Percentiles rank a stretch among this genome's conserved stretches.
phyloP scores from a whole-genome alignment of 192 early-diverging fungal species.

The Coemansia aciculifera region DNA sequence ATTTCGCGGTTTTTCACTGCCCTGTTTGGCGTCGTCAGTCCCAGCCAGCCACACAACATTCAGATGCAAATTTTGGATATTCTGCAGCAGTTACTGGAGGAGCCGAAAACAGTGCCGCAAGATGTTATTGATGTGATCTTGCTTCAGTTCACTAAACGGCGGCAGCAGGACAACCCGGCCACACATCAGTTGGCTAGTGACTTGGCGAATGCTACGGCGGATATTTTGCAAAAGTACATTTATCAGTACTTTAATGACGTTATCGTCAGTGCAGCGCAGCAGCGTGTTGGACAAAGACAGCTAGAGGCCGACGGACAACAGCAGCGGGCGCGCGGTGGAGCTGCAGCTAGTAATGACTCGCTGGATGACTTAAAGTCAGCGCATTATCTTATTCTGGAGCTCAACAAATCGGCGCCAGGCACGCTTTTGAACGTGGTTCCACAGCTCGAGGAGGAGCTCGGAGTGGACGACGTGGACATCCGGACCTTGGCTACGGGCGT shows the following conservation, averaged over 20 bases:
- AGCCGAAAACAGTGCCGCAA: constrained; percentile 64
- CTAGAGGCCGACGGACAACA: constrained; percentile 24
- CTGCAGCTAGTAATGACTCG: constrained; percentile 21
- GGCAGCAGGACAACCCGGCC: constrained; percentile 67
- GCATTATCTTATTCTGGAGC: constrained; percentile 79
- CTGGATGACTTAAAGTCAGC: constrained; percentile 62
- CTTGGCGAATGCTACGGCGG: constrained; percentile 70
- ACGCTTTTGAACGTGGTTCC: constrained; percentile 90
- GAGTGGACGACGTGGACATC: constrained; percentile 73
- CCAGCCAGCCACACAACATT: constrained; percentile 73
- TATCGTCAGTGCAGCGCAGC: constrained; percentile 63
- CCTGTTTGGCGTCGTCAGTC: constrained; percentile 70
- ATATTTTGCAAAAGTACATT: constrained; percentile 86
- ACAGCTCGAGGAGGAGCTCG: constrained; percentile 89
- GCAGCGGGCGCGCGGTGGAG: constrained; percentile 48
- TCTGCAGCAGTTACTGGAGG: constrained; percentile 80
- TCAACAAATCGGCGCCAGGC: constrained; percentile 71
- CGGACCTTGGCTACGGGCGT: constrained; percentile 74
- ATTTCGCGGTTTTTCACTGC: constrained; percentile 68
- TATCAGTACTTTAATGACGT: constrained; percentile 91
- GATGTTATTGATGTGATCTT: constrained; percentile 88
- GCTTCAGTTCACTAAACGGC: constrained; percentile 69
- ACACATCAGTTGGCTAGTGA: constrained; percentile 79
- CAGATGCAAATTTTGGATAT: constrained; percentile 79
- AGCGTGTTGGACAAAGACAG: constrained; percentile 24